phyloP scores from a whole-genome alignment of 1,284 basidiomycete genomes.

The Fomitopsis betulina region DNA sequence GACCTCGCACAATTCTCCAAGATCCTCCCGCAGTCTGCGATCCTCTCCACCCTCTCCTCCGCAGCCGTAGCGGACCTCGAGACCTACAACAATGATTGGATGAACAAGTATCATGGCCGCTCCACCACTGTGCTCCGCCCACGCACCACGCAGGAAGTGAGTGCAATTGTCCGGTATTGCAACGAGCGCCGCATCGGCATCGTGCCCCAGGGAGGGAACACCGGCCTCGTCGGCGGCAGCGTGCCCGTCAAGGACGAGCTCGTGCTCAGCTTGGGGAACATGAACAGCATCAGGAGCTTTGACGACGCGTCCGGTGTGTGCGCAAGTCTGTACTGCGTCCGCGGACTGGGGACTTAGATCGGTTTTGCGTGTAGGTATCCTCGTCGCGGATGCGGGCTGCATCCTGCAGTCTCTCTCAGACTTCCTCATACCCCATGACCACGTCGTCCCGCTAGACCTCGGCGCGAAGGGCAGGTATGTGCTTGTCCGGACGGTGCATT shows the following conservation, averaged over 20 bases:
- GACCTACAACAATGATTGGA: slow-evolving; percentile 92
- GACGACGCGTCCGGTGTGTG: slow-evolving; percentile 83
- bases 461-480: slow-evolving; percentile 92
- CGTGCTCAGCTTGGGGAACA: slow-evolving; percentile 78
- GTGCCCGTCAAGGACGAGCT: slow-evolving; percentile 91
- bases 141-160: slow-evolving; percentile 84
- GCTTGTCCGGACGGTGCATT: background rate
- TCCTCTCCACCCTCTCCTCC: slow-evolving; percentile 58
- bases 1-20: slow-evolving; percentile 62
- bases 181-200: slow-evolving; percentile 77
- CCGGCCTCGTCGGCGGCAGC: slow-evolving; percentile 95
- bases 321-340: background rate
- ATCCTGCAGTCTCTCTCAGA: slow-evolving; percentile 91
- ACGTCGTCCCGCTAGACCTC: slow-evolving; percentile 97
- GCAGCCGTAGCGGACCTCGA: slow-evolving; percentile 64
- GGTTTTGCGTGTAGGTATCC: slow-evolving; percentile 43
- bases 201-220: slow-evolving; percentile 98
- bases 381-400: slow-evolving; percentile 88
- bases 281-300: slow-evolving; percentile 87
- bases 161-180: slow-evolving; percentile 84
- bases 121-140: slow-evolving; percentile 88
- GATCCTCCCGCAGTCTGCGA: slow-evolving; percentile 54
- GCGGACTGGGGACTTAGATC: slow-evolving; percentile 2
- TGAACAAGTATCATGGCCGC: slow-evolving; percentile 90
- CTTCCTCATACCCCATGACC: slow-evolving; percentile 82